Percentiles rank a stretch among this genome's conserved stretches.
phyloP scores from a whole-genome alignment of 140 eudicot species.

The Stevia rebaudiana region DNA sequence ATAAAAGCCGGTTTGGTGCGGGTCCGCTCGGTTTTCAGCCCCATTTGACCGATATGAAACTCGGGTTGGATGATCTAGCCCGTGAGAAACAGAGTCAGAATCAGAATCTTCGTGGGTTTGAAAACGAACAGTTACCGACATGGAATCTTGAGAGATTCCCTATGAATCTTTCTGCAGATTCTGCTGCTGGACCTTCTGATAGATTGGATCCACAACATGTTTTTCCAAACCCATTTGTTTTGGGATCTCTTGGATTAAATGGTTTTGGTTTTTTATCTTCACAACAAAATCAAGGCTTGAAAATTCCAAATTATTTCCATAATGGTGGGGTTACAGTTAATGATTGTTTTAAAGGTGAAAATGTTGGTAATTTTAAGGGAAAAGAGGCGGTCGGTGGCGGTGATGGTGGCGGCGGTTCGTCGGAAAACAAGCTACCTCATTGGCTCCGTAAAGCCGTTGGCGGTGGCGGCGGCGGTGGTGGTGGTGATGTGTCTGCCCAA shows the following conservation, averaged over 20 bases:
- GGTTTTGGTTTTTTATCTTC: conserved; percentile 30
- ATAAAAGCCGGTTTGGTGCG: conserved; percentile 45
- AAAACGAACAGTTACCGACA: conserved; percentile 33
- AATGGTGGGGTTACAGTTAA: neutral
- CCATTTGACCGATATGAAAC: conserved; percentile 70
- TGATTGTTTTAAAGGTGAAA: conserved; percentile 14
- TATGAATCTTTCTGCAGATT: conserved; percentile 30
- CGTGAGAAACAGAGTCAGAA: conserved; percentile 28
- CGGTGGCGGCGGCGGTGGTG: conserved; percentile 26
- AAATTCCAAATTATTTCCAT: conserved; percentile 37
- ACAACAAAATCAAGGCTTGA: conserved; percentile 26
- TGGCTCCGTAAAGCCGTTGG: conserved; percentile 93
- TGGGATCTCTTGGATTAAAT: conserved; percentile 37
- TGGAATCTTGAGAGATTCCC: conserved; percentile 45
- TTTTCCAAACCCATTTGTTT: conserved; percentile 34
- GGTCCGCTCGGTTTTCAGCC: conserved; percentile 44
- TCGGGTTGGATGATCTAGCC: conserved; percentile 44
- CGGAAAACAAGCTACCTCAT: conserved; percentile 65
- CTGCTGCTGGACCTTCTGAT: conserved; percentile 33
- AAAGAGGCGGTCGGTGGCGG: conserved; percentile 30
- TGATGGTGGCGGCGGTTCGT: conserved; percentile 21
- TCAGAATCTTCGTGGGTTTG: conserved; percentile 27
- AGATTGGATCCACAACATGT: conserved; percentile 33
- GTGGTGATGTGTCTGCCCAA: conserved; percentile 27
- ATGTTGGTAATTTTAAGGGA: conserved; percentile 28